Evolutionary conservation across 2,329 filamentous ascomycete genomes (phyloP).

Genomic region (Bipolaris zeicola): DNA sequence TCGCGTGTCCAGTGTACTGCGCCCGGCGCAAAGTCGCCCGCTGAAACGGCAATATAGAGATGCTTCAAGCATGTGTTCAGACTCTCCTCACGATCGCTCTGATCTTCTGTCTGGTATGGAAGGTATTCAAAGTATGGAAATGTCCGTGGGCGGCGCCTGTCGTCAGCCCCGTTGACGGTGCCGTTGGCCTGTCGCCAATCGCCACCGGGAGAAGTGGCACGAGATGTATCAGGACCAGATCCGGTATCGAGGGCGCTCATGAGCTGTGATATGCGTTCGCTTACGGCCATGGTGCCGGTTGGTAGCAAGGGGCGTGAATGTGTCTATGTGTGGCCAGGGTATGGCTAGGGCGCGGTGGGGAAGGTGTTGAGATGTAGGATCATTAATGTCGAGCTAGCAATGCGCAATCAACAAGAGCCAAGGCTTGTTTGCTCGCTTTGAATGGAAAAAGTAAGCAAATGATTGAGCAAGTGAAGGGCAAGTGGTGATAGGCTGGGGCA

Average conservation of each 20-base stretch:
- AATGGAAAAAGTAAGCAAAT: slow-evolving; percentile 21
- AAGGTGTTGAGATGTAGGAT: slow-evolving; percentile 16
- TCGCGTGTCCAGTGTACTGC: slow-evolving; percentile 97
- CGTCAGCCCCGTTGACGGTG: slow-evolving; percentile 52
- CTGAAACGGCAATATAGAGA: slow-evolving; percentile 87
- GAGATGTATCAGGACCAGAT: slow-evolving; percentile 72
- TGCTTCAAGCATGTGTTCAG: slow-evolving; percentile 89
- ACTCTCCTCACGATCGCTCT: slow-evolving; percentile 75
- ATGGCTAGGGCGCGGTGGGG: slow-evolving; percentile 24
- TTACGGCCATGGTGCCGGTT: slow-evolving; percentile 45
- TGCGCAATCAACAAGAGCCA: slow-evolving; percentile 14
- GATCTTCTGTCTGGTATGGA: slow-evolving; percentile 85
- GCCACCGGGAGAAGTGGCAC: slow-evolving; percentile 82
- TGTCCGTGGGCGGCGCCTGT: slow-evolving; percentile 75
- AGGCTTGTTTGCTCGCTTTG: slow-evolving; percentile 15
- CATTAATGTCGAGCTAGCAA: slow-evolving; percentile 36
- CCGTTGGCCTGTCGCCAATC: slow-evolving; percentile 61
- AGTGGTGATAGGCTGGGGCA: slow-evolving; percentile 4
- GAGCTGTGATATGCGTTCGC: slow-evolving; percentile 52
- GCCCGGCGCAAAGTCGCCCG: slow-evolving; percentile 91
- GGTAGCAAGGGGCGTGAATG: slow-evolving; percentile 14
- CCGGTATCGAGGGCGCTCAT: slow-evolving; percentile 46
- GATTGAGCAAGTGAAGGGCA: slow-evolving; percentile 8
- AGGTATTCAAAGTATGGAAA: slow-evolving; percentile 92
- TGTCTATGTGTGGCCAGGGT: slow-evolving; percentile 11